A percentile compares a stretch with the other conserved stretches of the same genome.
These are phyloP conservation scores for Scutellaria minor DNA, from an alignment of 257 asterid species.

Conservation along the genomic window DNA sequence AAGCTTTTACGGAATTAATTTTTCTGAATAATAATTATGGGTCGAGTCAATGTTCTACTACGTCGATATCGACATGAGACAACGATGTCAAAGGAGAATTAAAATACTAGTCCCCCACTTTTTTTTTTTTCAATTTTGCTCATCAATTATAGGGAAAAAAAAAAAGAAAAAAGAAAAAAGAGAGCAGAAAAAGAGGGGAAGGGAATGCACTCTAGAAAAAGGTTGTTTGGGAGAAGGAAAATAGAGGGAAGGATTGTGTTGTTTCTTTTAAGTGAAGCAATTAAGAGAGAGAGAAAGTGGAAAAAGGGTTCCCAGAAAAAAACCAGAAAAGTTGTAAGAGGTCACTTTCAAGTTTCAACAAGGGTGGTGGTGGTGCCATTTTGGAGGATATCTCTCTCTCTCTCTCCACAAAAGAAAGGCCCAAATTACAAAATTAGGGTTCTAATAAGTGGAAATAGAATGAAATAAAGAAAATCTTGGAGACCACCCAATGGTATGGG, in stretches of 20 bases:
- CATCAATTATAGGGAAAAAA: constrained; percentile 25
- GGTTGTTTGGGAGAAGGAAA: constrained; percentile 47
- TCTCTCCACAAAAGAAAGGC: background rate
- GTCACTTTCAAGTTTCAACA: constrained; percentile 53
- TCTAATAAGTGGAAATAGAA: constrained; percentile 16
- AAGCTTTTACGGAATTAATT: too few relatives aligned
- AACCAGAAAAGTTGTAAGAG: constrained; percentile 52
- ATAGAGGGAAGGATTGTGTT: constrained; percentile 42
- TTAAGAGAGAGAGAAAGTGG: constrained; percentile 40
- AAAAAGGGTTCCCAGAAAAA: constrained; percentile 39
- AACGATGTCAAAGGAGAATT: constrained; percentile 24
- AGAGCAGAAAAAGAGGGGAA: background rate
- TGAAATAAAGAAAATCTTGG: constrained; percentile 20
- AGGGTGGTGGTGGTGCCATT: constrained; percentile 44
- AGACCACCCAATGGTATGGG: constrained; percentile 40
- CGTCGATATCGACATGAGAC: background rate
- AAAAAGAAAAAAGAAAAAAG: constrained; percentile 9
- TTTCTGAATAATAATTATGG: background rate
- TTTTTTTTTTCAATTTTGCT: background rate
- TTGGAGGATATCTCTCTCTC: constrained; percentile 45
- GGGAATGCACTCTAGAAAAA: constrained; percentile 30
- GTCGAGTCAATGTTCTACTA: background rate
- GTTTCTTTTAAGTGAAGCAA: constrained; percentile 73
- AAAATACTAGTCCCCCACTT: constrained; percentile 19
- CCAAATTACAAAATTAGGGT: constrained; percentile 21